These are phyloP conservation scores for Pholiota conissans DNA, from an alignment of 768 basidiomycete species.

Conservation along the genomic window DNA sequence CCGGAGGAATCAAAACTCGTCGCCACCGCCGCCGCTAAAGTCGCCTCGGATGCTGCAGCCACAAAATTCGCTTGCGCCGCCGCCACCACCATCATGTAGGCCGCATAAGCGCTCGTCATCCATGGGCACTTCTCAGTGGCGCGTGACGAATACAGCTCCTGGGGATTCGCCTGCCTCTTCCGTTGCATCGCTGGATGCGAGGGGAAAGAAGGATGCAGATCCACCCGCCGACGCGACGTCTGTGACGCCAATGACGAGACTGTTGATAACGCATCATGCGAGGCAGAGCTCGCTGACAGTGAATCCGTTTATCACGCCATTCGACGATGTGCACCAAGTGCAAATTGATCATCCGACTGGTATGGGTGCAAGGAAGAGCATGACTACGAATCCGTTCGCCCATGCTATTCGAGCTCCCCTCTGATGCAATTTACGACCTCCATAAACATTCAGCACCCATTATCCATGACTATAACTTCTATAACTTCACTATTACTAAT, in stretches of 20 bases:
- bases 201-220: slow-evolving; percentile 7
- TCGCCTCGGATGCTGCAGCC: slow-evolving; percentile 14
- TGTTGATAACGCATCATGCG: slow-evolving; percentile 43
- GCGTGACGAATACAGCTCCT: slow-evolving; percentile 23
- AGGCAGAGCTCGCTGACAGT: slow-evolving; percentile 34
- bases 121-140: slow-evolving; percentile 20
- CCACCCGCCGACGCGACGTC: background rate
- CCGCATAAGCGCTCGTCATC: slow-evolving; percentile 25
- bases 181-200: slow-evolving; percentile 19
- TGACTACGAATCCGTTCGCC: slow-evolving; percentile 52
- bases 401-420: slow-evolving; percentile 19
- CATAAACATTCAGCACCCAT: background rate
- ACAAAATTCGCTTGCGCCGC: slow-evolving; percentile 18
- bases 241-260: slow-evolving; percentile 41
- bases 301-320: slow-evolving; percentile 74
- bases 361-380: slow-evolving; percentile 41
- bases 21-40: slow-evolving; percentile 18
- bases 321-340: slow-evolving; percentile 65
- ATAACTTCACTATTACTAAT: background rate
- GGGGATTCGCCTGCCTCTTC: slow-evolving; percentile 19
- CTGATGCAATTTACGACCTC: background rate
- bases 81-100: slow-evolving; percentile 12
- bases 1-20: slow-evolving; percentile 9
- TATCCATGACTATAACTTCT: background rate
- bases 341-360: slow-evolving; percentile 24